Percentiles rank a stretch among this genome's conserved stretches.
These are phyloP conservation scores for Polytrichum formosum DNA, from an alignment of 225 moss, liverwort and hornwort genomes.

Conservation along the genomic window DNA sequence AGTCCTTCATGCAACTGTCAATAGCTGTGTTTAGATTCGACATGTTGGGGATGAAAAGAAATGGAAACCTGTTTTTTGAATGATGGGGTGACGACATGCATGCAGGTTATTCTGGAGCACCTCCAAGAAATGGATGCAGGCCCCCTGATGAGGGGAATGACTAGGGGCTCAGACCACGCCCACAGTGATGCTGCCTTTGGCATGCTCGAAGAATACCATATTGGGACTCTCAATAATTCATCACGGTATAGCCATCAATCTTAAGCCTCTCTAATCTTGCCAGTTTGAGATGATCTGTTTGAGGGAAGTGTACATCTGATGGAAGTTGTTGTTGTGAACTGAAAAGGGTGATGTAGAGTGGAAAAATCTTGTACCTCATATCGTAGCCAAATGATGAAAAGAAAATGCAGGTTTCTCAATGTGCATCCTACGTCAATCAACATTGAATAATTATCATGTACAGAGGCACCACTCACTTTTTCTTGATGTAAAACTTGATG, in stretches of 20 bases:
- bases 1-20: background rate
- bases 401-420: no score
- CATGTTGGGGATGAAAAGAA: background rate
- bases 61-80: background rate
- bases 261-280: background rate
- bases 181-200: conserved; percentile 54
- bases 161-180: conserved; percentile 33
- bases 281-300: no score
- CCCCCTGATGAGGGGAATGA: conserved; percentile 46
- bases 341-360: no score
- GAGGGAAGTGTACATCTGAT: no score
- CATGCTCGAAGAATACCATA: conserved; percentile 40
- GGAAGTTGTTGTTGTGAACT: no score
- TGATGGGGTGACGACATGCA: conserved; percentile 1
- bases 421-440: no score
- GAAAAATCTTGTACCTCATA: no score
- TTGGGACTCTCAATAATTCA: conserved; percentile 31
- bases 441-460: no score
- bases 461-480: no score
- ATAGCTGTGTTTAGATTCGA: background rate
- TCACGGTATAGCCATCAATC: conserved; percentile 20
- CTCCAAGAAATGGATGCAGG: conserved; percentile 42
- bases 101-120: conserved; percentile 55
- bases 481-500: conserved; percentile 15
- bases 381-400: no score